phyloP scores from a whole-genome alignment of 169 alveolate species.

The Theileria annulata region DNA sequence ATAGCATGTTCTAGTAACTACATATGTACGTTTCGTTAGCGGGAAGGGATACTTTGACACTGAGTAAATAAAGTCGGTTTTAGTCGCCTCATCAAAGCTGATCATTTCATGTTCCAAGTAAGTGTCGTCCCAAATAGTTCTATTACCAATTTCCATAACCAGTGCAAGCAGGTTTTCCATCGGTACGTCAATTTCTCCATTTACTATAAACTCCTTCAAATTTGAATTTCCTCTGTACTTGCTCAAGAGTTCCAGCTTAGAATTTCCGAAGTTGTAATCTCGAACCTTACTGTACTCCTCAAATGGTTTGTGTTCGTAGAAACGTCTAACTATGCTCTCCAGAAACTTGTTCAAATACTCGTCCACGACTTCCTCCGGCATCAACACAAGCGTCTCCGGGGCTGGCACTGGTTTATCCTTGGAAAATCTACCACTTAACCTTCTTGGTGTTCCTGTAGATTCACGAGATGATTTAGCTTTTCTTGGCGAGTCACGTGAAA shows the following conservation, averaged over 20 bases:
- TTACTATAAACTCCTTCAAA: constrained; percentile 55
- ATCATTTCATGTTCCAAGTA: constrained; percentile 56
- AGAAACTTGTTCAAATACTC: constrained; percentile 11
- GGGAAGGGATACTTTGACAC: constrained; percentile 71
- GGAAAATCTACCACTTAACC: neutral
- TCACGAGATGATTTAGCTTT: neutral
- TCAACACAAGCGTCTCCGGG: neutral
- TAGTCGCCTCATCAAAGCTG: neutral
- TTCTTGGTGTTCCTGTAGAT: neutral
- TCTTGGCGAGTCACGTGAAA: neutral
- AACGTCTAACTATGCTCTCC: constrained; percentile 6
- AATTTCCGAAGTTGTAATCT: constrained; percentile 29
- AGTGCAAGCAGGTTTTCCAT: constrained; percentile 53
- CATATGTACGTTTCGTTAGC: constrained; percentile 49
- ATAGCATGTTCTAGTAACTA: constrained; percentile 45
- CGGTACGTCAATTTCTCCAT: constrained; percentile 58
- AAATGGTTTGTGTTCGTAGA: constrained; percentile 13
- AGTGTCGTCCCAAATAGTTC: constrained; percentile 65
- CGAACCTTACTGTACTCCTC: constrained; percentile 47
- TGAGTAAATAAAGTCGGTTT: constrained; percentile 36
- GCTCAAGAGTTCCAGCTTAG: constrained; percentile 34
- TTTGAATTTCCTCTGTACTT: constrained; percentile 9
- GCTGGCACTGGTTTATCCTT: neutral
- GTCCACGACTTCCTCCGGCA: neutral
- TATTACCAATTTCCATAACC: constrained; percentile 25